A percentile compares a stretch with the other conserved stretches of the same genome.
These are phyloP conservation scores for Croton laevigatus DNA, from an alignment of 441 rosid genomes.

Conservation along the genomic window DNA sequence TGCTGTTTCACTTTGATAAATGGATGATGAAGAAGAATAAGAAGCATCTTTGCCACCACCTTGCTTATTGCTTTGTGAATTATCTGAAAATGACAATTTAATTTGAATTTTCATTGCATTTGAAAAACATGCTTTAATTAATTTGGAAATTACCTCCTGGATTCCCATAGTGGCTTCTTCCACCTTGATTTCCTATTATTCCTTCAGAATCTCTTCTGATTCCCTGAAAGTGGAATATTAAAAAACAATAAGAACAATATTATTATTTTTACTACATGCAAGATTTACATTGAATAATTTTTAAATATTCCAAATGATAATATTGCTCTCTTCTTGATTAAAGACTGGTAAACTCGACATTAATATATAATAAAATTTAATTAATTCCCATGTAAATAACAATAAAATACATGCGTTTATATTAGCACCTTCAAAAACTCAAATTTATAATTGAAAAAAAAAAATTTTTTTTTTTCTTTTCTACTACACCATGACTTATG, in stretches of 20 bases:
- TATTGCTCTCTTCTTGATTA: too few species aligned
- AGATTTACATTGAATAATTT: too few species aligned
- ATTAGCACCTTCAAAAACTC: too few species aligned
- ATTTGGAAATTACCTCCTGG: conserved; percentile 25
- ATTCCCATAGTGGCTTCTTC: conserved; percentile 29
- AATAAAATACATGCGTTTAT: background rate
- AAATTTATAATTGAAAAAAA: background rate
- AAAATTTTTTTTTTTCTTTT: too few species aligned
- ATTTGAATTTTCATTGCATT: background rate
- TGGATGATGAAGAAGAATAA: conserved; percentile 20
- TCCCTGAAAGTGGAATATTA: conserved; percentile 25
- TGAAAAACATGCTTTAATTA: too few species aligned
- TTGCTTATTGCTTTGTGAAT: conserved; percentile 28
- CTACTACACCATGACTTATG: too few species aligned
- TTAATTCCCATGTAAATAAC: too few species aligned
- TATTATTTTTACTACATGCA: too few species aligned
- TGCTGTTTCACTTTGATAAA: conserved; percentile 45
- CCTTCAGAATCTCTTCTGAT: conserved; percentile 29
- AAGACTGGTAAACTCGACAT: too few species aligned
- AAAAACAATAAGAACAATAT: background rate
- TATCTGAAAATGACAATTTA: conserved; percentile 10
- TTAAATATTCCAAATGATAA: too few species aligned
- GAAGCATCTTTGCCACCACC: conserved; percentile 33
- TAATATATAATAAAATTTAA: too few species aligned
- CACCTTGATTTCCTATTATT: conserved; percentile 26